Evolutionary conservation across 768 basidiomycete species (phyloP).

Genomic region (Pleurotus platypus): DNA sequence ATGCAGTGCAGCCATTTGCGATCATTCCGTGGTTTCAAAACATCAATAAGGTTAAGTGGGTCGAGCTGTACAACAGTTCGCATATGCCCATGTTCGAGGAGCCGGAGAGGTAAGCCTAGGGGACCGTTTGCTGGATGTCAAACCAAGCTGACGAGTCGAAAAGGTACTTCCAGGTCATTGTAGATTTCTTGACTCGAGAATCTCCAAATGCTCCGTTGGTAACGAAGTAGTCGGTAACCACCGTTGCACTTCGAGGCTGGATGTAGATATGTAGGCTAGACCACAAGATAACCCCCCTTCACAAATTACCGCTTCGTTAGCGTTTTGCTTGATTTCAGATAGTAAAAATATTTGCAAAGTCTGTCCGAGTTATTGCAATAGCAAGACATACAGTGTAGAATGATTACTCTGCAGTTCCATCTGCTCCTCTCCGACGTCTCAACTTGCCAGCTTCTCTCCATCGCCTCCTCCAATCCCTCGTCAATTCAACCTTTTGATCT

Average conservation of each 20-base stretch:
- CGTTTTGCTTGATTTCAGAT: too few species aligned
- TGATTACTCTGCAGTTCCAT: slow-evolving; percentile 20
- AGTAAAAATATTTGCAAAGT: too few species aligned
- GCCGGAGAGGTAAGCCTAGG: slow-evolving; percentile 13
- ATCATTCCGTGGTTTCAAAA: slow-evolving; percentile 18
- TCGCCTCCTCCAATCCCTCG: slow-evolving; percentile 73
- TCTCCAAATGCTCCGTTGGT: too few species aligned
- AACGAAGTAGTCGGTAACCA: too few species aligned
- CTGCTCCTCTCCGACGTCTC: slow-evolving; percentile 43
- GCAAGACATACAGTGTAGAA: too few species aligned
- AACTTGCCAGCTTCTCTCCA: slow-evolving; percentile 74
- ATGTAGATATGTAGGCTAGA: too few species aligned
- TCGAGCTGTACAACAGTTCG: slow-evolving; percentile 25
- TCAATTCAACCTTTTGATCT: slow-evolving; percentile 59
- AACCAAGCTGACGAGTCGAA: too few species aligned
- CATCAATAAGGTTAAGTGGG: slow-evolving; percentile 31
- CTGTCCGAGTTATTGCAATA: too few species aligned
- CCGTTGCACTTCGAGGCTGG: too few species aligned
- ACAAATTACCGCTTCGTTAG: too few species aligned
- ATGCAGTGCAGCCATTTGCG: slow-evolving; percentile 17
- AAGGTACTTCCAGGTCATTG: neutral
- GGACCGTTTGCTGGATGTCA: neutral
- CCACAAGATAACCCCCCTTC: too few species aligned
- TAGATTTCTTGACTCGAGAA: neutral
- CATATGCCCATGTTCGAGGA: slow-evolving; percentile 20